These are phyloP conservation scores for Articulospora tetracladia DNA, from an alignment of 495 filamentous ascomycete species.

Conservation along the genomic window DNA sequence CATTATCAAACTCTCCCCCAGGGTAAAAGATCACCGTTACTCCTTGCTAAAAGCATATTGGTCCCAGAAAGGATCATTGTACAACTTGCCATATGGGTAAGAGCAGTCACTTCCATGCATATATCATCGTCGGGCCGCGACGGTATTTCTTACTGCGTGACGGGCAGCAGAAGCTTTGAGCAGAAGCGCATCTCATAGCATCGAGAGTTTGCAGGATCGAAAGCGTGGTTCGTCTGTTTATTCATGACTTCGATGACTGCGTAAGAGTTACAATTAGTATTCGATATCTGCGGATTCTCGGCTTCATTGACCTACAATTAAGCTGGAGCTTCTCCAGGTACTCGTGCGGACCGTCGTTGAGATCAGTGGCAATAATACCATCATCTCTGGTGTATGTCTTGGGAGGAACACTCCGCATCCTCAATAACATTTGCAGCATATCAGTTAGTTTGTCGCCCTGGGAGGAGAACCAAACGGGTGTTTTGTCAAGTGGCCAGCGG, in stretches of 20 bases:
- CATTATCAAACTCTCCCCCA: too few relatives aligned
- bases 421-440: conserved; percentile 69
- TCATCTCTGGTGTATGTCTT: conserved; percentile 51
- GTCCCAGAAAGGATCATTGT: too few relatives aligned
- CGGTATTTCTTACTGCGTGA: neutral
- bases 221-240: conserved; percentile 28
- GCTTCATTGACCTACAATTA: conserved; percentile 48
- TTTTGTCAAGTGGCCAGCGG: conserved; percentile 69
- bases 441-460: conserved; percentile 72
- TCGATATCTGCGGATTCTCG: neutral
- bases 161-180: conserved; percentile 11
- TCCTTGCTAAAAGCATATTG: too few relatives aligned
- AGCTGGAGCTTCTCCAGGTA: conserved; percentile 62
- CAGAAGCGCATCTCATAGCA: conserved; percentile 65
- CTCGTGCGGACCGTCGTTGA: conserved; percentile 44
- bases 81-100: too few relatives aligned
- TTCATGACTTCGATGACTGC: conserved; percentile 10
- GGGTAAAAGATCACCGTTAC: too few relatives aligned
- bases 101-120: too few relatives aligned
- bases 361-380: conserved; percentile 50
- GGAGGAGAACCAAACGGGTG: conserved; percentile 57
- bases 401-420: conserved; percentile 67
- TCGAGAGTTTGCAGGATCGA: conserved; percentile 61
- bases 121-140: neutral
- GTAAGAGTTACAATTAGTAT: too few relatives aligned